Percentiles rank a stretch among this genome's conserved stretches.
Evolutionary conservation across 441 rosid species (phyloP).

Genomic region (Corymbia citriodora): DNA sequence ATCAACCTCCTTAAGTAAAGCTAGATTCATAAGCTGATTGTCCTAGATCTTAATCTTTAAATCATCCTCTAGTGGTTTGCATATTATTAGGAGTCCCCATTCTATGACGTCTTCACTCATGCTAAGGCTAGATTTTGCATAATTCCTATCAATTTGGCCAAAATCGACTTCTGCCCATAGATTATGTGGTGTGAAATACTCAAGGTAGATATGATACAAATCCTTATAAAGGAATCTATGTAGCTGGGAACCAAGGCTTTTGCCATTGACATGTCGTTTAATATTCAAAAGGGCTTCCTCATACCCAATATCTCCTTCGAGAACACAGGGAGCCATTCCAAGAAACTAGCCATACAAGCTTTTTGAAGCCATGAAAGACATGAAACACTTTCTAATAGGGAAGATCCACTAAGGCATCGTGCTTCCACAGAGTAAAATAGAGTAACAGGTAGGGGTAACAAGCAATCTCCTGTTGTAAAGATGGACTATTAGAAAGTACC

Average conservation of each 20-base stretch:
- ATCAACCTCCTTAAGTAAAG: too few relatives aligned
- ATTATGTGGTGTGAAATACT: too few relatives aligned
- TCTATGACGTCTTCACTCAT: rapidly evolving
- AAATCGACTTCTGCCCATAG: too few relatives aligned
- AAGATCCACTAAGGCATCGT: not conserved
- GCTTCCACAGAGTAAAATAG: not conserved
- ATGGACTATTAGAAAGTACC: not conserved
- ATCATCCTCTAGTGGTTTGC: rapidly evolving
- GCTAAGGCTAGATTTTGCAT: too few relatives aligned
- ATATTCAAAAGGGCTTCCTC: too few relatives aligned
- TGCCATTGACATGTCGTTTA: too few relatives aligned
- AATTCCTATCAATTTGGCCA: too few relatives aligned
- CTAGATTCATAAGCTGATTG: rapidly evolving
- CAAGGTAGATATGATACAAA: too few relatives aligned
- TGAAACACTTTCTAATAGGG: rapidly evolving
- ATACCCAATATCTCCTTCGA: too few relatives aligned
- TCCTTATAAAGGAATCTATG: too few relatives aligned
- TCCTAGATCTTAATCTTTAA: rapidly evolving
- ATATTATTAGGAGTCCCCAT: rapidly evolving
- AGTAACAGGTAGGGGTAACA: not conserved
- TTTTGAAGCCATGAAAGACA: not conserved
- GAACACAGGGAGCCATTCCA: rapidly evolving
- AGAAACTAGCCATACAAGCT: not conserved
- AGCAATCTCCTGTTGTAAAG: rapidly evolving
- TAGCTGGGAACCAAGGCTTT: too few relatives aligned